These are phyloP conservation scores for Baudoinia panamericana DNA, from an alignment of 495 filamentous ascomycete species.

Conservation along the genomic window DNA sequence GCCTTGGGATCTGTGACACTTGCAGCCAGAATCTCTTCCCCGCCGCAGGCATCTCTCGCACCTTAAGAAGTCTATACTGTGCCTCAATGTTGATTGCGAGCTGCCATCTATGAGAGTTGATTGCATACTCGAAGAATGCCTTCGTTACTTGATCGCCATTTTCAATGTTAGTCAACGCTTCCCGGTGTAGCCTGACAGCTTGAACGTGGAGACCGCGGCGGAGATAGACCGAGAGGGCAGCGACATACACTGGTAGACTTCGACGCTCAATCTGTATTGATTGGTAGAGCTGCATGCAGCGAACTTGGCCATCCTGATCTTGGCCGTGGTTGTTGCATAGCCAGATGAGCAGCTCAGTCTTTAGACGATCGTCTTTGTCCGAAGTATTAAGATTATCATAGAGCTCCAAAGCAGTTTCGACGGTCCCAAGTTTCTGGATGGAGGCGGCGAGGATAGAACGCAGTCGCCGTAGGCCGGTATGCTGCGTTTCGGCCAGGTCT, in stretches of 20 bases:
- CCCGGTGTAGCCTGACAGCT: slow-evolving; percentile 5
- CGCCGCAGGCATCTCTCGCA: background rate
- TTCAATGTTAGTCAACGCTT: slow-evolving; percentile 12
- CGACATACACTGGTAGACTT: slow-evolving; percentile 6
- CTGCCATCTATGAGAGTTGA: slow-evolving; percentile 6
- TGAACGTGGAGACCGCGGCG: slow-evolving; percentile 1
- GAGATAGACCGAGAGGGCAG: slow-evolving; percentile 5
- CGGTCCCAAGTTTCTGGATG: background rate
- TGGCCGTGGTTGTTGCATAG: slow-evolving; percentile 8
- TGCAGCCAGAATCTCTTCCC: slow-evolving; percentile 12
- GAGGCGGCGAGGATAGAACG: background rate
- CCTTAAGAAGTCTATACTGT: slow-evolving; percentile 2
- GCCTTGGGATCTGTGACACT: slow-evolving; percentile 9
- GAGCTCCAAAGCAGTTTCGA: background rate
- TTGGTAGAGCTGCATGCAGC: slow-evolving; percentile 10
- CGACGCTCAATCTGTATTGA: slow-evolving; percentile 3
- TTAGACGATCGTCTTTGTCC: slow-evolving; percentile 9
- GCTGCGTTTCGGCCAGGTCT: slow-evolving; percentile 3
- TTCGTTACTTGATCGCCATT: slow-evolving; percentile 11
- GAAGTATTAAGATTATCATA: slow-evolving; percentile 8
- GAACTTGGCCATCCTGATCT: slow-evolving; percentile 4
- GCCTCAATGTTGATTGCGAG: slow-evolving; percentile 8
- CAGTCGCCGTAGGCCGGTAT: background rate
- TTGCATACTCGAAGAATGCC: slow-evolving; percentile 9
- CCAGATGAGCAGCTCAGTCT: slow-evolving; percentile 24